Evolutionary conservation across 805 yeast species (phyloP).

Genomic region (Diddensiella caesifluorescens): DNA sequence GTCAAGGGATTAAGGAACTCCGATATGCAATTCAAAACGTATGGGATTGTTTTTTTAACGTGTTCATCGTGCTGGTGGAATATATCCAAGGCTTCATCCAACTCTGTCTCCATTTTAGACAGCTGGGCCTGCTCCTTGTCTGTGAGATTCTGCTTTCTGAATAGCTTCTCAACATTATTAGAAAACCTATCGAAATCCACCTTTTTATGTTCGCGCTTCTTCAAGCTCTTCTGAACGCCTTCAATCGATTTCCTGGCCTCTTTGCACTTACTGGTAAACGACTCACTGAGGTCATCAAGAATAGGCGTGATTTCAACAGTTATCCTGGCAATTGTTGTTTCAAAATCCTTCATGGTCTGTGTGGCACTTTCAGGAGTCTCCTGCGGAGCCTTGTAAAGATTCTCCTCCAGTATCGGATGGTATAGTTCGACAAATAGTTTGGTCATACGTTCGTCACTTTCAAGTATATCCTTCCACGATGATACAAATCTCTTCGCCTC

Average conservation of each 20-base stretch:
- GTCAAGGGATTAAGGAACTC: constrained; percentile 31
- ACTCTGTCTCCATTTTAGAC: constrained; percentile 26
- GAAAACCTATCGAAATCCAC: constrained; percentile 34
- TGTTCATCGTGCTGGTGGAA: constrained; percentile 30
- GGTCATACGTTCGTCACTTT: constrained; percentile 21
- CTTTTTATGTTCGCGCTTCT: constrained; percentile 35
- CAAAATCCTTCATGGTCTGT: constrained; percentile 26
- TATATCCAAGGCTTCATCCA: constrained; percentile 29
- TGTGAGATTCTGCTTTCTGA: constrained; percentile 23
- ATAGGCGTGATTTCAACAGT: constrained; percentile 22
- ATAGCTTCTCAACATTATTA: constrained; percentile 30
- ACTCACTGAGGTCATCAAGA: constrained; percentile 22
- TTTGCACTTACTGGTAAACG: constrained; percentile 21
- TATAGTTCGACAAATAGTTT: constrained; percentile 21
- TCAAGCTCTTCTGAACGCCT: constrained; percentile 29
- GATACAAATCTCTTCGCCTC: constrained; percentile 23
- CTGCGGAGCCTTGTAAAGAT: constrained; percentile 24
- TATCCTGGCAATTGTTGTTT: constrained; percentile 15
- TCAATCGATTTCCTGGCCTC: constrained; percentile 26
- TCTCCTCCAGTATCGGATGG: constrained; percentile 28
- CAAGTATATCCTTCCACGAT: constrained; percentile 24
- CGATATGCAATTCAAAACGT: constrained; percentile 24
- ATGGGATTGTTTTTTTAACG: constrained; percentile 28
- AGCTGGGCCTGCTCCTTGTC: constrained; percentile 29
- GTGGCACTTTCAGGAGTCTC: constrained; percentile 29